Evolutionary conservation across 1,284 basidiomycete species (phyloP), one percentile per base, ranked within the genome.

Genomic region (Sporisorium sorghi): DNA sequence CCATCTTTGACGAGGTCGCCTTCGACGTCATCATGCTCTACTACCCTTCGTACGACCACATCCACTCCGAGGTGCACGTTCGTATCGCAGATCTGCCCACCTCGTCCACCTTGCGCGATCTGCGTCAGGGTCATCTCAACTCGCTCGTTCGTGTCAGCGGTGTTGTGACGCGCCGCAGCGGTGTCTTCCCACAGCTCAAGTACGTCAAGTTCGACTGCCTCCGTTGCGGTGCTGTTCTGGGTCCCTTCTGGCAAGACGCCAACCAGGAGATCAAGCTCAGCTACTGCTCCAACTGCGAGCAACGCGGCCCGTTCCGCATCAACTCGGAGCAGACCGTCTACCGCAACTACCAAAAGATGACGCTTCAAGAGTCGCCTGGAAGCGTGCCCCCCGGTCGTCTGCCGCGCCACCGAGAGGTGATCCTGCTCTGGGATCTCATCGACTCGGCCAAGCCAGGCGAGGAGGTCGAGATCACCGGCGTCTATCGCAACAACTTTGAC

Each of bases 321-420:
- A 99, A 99, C 85, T 96, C 94, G 35, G 95, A 98, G 84, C 94
- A 99, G 92, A 99, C 97, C 0, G 91, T 99, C 4, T 99, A 99
- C 86, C 89, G 97, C 62, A 99, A 99, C 86, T 99, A 97, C 85
- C 97, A 99, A 85, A 97, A 94, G 86, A 93, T 99, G 93, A 98
- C 96, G 3, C 86, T 99, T 44, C 96, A 99, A 83, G 97, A 99
- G 85, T 95, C 94, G 14, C 96, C 96, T n/a, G 97, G 96, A 2
- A 94, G 93, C 4, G 96, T 99, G 3, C 97, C 96, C 52, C 94
- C 96, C 17, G 96, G 96, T 85, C 93, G 96, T 80, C 88, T 99
- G 14, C 96, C 96, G 10, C 89, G 96, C 55, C 96, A 99, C 85
- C 91, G 96, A 58, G 96, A 99, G 85, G 94, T 99, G 32, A 90